phyloP scores from a whole-genome alignment of 2,329 filamentous ascomycete genomes.

The Paradendryphiella salina region DNA sequence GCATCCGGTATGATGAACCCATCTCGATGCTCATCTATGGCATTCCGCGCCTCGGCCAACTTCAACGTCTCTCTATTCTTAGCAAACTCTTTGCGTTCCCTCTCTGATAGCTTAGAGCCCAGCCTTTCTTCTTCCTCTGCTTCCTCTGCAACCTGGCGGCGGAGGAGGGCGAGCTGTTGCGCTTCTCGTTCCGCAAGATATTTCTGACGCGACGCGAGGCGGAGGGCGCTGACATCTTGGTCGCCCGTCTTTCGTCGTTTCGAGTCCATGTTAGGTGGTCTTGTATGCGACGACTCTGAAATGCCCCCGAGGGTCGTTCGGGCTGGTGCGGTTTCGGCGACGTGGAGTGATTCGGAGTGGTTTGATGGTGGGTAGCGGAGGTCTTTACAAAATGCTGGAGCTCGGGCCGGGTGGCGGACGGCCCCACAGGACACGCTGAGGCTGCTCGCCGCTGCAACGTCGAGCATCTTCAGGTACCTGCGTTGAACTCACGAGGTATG shows the following conservation, averaged over 20 bases:
- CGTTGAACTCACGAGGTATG: too few relatives aligned
- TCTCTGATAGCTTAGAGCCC: slow-evolving; percentile 73
- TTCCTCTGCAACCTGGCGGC: slow-evolving; percentile 89
- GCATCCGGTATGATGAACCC: slow-evolving; percentile 86
- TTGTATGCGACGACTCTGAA: neutral
- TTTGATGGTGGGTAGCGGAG: slow-evolving; percentile 1
- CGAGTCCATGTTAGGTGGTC: slow-evolving; percentile 26
- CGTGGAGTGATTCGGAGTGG: neutral
- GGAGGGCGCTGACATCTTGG: slow-evolving; percentile 67
- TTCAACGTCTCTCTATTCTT: slow-evolving; percentile 78
- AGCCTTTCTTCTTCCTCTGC: slow-evolving; percentile 69
- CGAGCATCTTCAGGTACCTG: neutral
- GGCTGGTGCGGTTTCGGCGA: too few relatives aligned
- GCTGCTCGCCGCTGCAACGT: neutral
- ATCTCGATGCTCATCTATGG: slow-evolving; percentile 88
- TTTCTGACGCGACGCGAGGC: slow-evolving; percentile 83
- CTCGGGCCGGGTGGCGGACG: slow-evolving; percentile 14
- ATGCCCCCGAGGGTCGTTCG: too few relatives aligned
- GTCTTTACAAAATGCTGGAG: slow-evolving; percentile 13
- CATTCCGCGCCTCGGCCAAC: slow-evolving; percentile 79
- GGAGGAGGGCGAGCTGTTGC: slow-evolving; percentile 80
- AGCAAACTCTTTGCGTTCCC: slow-evolving; percentile 82
- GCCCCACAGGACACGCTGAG: neutral
- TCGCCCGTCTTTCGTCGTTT: slow-evolving; percentile 36
- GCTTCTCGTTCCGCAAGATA: slow-evolving; percentile 92